Conservation (phyloP, 106 monocot species). For the Dactylorhiza incarnata region DNA sequence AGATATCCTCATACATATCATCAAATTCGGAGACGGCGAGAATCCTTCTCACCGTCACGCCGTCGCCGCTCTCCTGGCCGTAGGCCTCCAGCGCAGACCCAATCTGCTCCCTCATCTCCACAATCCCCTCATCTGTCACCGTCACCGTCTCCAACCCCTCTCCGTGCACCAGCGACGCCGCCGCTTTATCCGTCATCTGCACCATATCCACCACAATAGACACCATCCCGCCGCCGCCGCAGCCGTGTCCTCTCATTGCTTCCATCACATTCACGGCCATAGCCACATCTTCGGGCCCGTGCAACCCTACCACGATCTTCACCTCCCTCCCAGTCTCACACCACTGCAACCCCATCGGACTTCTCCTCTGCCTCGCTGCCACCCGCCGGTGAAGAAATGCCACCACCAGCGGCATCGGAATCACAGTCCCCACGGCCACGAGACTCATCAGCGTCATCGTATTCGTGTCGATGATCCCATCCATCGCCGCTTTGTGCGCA, state of each 20-base stretch:
- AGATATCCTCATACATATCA: conserved; percentile 63
- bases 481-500: conserved; percentile 9
- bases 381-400: conserved; percentile 19
- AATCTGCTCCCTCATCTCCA: conserved; percentile 33
- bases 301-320: conserved; percentile 40
- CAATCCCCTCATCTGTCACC: conserved; percentile 30
- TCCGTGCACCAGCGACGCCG: conserved; percentile 33
- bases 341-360: conserved; percentile 47
- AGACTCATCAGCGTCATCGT: conserved; percentile 26
- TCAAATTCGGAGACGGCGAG: conserved; percentile 33
- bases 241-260: conserved; percentile 16
- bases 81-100: conserved; percentile 33
- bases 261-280: conserved; percentile 38
- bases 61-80: conserved; percentile 21
- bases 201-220: conserved; percentile 66
- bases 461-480: conserved; percentile 8
- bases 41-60: conserved; percentile 22
- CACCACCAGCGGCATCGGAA: conserved; percentile 31
- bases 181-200: conserved; percentile 36
- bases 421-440: conserved; percentile 16
- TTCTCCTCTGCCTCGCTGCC: conserved; percentile 12
- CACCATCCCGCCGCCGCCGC: not conserved
- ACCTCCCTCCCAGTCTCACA: conserved; percentile 26
- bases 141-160: conserved; percentile 33
- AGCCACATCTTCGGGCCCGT: conserved; percentile 36